Percentiles rank a stretch among this genome's conserved stretches.
Evolutionary conservation across 2,329 filamentous ascomycete species (phyloP).

Genomic region (Didymella sp.): DNA sequence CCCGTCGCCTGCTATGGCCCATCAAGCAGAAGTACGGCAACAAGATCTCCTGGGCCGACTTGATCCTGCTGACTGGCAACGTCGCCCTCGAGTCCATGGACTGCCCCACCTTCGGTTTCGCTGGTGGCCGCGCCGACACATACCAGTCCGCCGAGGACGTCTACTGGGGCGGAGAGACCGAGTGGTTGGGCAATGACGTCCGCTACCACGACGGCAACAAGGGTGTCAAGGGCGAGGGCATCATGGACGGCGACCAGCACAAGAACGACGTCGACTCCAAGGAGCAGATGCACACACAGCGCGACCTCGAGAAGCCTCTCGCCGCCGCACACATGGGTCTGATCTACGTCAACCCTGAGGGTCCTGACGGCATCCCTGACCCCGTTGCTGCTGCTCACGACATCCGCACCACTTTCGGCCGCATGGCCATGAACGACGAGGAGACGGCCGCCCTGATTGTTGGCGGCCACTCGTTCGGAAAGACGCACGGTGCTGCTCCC

Average conservation of each 20-base stretch:
- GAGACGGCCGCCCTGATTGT: conserved; percentile 82
- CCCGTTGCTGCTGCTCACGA: conserved; percentile 72
- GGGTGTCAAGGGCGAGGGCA: conserved; percentile 54
- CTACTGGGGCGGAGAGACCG: conserved; percentile 78
- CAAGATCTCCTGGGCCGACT: conserved; percentile 82
- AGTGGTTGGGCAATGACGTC: conserved; percentile 77
- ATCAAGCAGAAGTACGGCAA: conserved; percentile 86
- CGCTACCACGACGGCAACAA: conserved; percentile 66
- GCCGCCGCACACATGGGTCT: conserved; percentile 76
- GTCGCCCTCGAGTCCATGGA: conserved; percentile 80
- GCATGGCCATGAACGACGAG: conserved; percentile 85
- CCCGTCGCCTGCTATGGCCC: conserved; percentile 78
- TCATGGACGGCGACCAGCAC: conserved; percentile 43
- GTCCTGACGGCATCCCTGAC: conserved; percentile 75
- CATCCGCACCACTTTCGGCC: conserved; percentile 75
- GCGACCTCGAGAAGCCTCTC: conserved; percentile 72
- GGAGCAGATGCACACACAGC: conserved; percentile 55
- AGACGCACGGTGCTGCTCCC: conserved; percentile 77
- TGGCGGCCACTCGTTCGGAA: conserved; percentile 80
- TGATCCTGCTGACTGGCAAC: conserved; percentile 75
- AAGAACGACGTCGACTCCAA: conserved; percentile 37
- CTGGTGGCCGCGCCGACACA: conserved; percentile 73
- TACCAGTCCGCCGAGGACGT: conserved; percentile 78
- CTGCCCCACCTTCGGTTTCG: conserved; percentile 75
- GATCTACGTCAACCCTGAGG: conserved; percentile 82